These are phyloP conservation scores for Rhizophora apiculata DNA, from an alignment of 345 rosid species.

Conservation along the genomic window DNA sequence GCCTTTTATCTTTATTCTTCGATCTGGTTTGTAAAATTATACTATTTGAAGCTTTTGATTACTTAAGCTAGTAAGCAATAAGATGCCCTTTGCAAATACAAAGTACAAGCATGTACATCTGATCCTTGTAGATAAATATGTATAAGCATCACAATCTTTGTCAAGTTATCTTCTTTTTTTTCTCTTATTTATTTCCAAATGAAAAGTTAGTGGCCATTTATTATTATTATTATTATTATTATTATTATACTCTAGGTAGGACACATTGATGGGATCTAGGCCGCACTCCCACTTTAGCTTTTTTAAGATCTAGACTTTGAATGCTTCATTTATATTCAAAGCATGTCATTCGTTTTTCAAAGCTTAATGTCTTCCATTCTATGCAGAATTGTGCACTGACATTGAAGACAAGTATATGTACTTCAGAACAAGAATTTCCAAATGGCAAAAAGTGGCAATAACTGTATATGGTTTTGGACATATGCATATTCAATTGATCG, in stretches of 20 bases:
- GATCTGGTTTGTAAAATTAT: constrained; percentile 7
- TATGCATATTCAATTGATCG: not conserved
- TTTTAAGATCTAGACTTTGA: not conserved
- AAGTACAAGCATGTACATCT: not conserved
- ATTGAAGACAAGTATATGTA: too few species aligned
- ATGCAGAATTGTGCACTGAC: too few species aligned
- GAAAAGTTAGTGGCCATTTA: constrained; percentile 16
- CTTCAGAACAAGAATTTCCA: too few species aligned
- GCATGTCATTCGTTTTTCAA: too few species aligned
- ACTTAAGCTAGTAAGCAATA: constrained; percentile 2
- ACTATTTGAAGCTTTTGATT: constrained; percentile 17
- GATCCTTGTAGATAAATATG: not conserved
- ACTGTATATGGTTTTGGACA: not conserved
- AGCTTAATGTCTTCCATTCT: too few species aligned
- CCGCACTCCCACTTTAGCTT: constrained; percentile 6
- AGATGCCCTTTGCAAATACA: not conserved
- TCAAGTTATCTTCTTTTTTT: not conserved
- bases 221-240: constrained; percentile 8
- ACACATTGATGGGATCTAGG: constrained; percentile 21
- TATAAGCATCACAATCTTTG: not conserved
- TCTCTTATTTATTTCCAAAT: not conserved
- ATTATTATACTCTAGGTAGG: not conserved
- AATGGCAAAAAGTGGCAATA: too few species aligned
- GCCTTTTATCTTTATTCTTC: not conserved
- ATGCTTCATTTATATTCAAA: too few species aligned